Evolutionary conservation across 192 early-diverging fungal species (phyloP).

Genomic region (Gonapodya sp.): DNA sequence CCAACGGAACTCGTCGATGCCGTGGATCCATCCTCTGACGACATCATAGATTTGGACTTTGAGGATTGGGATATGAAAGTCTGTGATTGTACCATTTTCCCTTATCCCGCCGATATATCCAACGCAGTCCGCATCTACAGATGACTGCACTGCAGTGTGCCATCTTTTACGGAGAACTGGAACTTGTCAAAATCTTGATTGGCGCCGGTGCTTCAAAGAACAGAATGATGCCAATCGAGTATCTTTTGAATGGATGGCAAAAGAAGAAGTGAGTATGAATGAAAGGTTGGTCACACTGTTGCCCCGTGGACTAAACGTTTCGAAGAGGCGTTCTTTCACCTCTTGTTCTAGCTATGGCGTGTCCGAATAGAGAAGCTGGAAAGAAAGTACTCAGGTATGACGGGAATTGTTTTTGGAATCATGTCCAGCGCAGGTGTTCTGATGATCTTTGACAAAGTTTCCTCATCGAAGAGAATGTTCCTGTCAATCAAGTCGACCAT

Average conservation of each 20-base stretch:
- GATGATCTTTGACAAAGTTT: background rate
- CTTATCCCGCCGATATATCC: background rate
- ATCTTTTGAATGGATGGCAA: background rate
- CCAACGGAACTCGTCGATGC: background rate
- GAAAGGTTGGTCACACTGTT: background rate
- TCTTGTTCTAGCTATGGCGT: background rate
- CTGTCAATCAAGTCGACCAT: background rate
- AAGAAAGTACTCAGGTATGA: background rate
- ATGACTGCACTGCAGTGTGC: background rate
- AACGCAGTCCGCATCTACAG: background rate
- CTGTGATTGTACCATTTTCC: background rate
- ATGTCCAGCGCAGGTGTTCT: too few species aligned
- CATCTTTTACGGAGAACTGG: background rate
- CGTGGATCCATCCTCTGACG: background rate
- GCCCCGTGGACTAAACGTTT: background rate
- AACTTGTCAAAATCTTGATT: background rate
- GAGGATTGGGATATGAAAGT: background rate
- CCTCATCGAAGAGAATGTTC: background rate
- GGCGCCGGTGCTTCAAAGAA: background rate
- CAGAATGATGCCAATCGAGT: background rate
- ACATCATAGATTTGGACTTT: background rate
- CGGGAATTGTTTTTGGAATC: too few species aligned
- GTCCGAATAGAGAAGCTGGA: background rate
- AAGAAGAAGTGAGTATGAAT: background rate
- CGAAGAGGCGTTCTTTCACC: background rate